Evolutionary conservation across 108 stramenopile genomes (phyloP).

Genomic region (Mediolabrus comicus): DNA sequence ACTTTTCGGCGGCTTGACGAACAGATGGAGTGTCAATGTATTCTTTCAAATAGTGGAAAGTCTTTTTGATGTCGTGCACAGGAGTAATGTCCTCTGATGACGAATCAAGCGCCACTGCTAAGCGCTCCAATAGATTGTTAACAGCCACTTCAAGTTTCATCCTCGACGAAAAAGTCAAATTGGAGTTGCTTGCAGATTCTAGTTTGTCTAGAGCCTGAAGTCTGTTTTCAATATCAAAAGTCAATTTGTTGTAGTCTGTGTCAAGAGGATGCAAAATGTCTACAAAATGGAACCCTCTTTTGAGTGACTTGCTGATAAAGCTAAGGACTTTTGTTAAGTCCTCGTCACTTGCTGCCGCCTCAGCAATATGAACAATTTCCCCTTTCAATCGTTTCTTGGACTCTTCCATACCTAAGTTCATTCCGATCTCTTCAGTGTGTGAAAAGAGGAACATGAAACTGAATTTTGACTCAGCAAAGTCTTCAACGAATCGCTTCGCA

Average conservation of each 20-base stretch:
- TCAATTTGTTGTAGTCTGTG: slow-evolving; percentile 33
- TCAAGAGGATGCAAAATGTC: slow-evolving; percentile 50
- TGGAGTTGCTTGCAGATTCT: slow-evolving; percentile 21
- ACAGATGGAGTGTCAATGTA: slow-evolving; percentile 38
- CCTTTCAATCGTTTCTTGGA: slow-evolving; percentile 28
- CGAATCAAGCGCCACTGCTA: slow-evolving; percentile 5
- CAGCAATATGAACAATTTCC: slow-evolving; percentile 45
- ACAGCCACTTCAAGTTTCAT: slow-evolving; percentile 40
- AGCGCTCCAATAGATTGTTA: slow-evolving; percentile 22
- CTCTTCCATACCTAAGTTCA: not conserved
- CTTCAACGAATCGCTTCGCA: slow-evolving; percentile 46
- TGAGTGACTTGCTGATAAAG: slow-evolving; percentile 41
- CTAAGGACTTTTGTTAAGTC: slow-evolving; percentile 34
- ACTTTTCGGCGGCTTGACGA: slow-evolving; percentile 13
- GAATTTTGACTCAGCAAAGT: slow-evolving; percentile 46
- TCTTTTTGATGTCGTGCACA: slow-evolving; percentile 26
- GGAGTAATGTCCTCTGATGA: slow-evolving; percentile 15
- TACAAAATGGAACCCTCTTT: slow-evolving; percentile 51
- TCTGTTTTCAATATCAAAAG: slow-evolving; percentile 21
- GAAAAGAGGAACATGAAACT: slow-evolving; percentile 65
- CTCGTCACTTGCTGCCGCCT: slow-evolving; percentile 51
- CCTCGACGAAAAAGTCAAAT: slow-evolving; percentile 42
- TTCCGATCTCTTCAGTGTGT: slow-evolving; percentile 50
- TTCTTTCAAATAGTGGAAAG: slow-evolving; percentile 28
- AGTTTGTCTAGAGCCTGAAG: slow-evolving; percentile 25